These are phyloP conservation scores for Geotrichum aggregatum DNA, from an alignment of 1,139 yeast genomes.

Conservation along the genomic window DNA sequence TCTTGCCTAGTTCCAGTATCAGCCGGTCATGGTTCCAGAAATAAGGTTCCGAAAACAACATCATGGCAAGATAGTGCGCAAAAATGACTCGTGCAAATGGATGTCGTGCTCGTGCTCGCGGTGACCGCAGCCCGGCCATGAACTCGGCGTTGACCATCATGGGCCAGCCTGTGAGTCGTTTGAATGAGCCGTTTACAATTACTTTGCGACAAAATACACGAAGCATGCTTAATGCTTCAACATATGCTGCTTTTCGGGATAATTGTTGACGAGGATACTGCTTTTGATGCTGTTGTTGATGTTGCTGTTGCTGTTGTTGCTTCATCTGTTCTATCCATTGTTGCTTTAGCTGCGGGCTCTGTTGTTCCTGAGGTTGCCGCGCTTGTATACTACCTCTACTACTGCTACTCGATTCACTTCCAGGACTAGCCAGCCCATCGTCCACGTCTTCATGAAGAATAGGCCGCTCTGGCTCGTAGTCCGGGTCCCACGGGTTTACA, in stretches of 20 bases:
- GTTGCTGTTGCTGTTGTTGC: neutral
- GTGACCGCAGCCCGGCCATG: neutral
- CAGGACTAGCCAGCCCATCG: slow-evolving; percentile 8
- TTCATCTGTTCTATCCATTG: too few species aligned
- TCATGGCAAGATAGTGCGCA: slow-evolving; percentile 6
- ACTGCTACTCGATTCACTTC: too few species aligned
- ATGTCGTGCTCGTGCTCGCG: neutral
- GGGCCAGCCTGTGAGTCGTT: slow-evolving; percentile 5
- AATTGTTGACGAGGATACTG: too few species aligned
- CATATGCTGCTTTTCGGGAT: slow-evolving; percentile 1
- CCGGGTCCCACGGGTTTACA: slow-evolving; percentile 3
- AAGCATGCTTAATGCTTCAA: slow-evolving; percentile 9
- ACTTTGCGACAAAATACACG: slow-evolving; percentile 7
- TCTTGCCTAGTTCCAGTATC: slow-evolving; percentile 1
- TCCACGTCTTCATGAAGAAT: neutral
- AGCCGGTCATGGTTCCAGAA: slow-evolving; percentile 14
- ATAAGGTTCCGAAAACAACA: neutral
- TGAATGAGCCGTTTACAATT: neutral
- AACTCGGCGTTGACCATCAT: slow-evolving; percentile 11
- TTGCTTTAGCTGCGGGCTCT: too few species aligned
- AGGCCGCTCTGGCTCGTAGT: slow-evolving; percentile 3
- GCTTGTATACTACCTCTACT: neutral
- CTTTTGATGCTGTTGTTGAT: too few species aligned
- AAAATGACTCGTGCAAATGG: slow-evolving; percentile 7
- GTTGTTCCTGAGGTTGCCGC: neutral